phyloP scores from a whole-genome alignment of 768 basidiomycete genomes.

The Termitomyces sp. region DNA sequence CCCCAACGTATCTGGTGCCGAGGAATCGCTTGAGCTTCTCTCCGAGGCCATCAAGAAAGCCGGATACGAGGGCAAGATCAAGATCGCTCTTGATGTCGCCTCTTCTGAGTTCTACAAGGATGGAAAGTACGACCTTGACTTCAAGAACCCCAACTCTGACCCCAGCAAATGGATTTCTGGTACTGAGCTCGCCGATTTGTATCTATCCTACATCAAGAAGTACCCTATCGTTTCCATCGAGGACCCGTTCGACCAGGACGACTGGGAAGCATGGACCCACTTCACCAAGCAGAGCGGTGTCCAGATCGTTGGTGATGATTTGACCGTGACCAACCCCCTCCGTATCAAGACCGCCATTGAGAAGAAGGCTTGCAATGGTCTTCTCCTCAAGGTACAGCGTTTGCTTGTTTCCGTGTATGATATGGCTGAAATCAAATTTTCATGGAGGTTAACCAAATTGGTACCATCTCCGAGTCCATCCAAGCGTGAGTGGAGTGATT shows the following conservation, averaged over 20 bases:
- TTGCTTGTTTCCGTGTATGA: neutral
- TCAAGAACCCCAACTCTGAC: slow-evolving; percentile 99
- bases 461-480: slow-evolving; percentile 97
- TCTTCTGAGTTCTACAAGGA: slow-evolving; percentile 99
- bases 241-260: slow-evolving; percentile 99
- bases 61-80: slow-evolving; percentile 97
- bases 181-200: slow-evolving; percentile 87
- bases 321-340: slow-evolving; percentile 96
- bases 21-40: slow-evolving; percentile 95
- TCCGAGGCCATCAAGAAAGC: slow-evolving; percentile 96
- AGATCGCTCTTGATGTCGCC: slow-evolving; percentile 97
- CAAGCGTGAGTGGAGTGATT: slow-evolving; percentile 71
- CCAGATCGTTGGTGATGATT: slow-evolving; percentile 93
- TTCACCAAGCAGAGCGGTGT: slow-evolving; percentile 77
- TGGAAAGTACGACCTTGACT: slow-evolving; percentile 98
- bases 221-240: slow-evolving; percentile 96
- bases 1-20: slow-evolving; percentile 95
- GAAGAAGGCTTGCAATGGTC: slow-evolving; percentile 99
- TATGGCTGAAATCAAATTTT: neutral
- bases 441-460: slow-evolving; percentile 90
- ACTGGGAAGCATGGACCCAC: slow-evolving; percentile 97
- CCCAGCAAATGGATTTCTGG: slow-evolving; percentile 95
- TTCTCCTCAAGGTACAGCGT: slow-evolving; percentile 81
- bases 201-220: slow-evolving; percentile 80
- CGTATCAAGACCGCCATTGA: slow-evolving; percentile 99